These are phyloP conservation scores for Tubosaeta sp. DNA, from an alignment of 768 basidiomycete species.

Conservation along the genomic window DNA sequence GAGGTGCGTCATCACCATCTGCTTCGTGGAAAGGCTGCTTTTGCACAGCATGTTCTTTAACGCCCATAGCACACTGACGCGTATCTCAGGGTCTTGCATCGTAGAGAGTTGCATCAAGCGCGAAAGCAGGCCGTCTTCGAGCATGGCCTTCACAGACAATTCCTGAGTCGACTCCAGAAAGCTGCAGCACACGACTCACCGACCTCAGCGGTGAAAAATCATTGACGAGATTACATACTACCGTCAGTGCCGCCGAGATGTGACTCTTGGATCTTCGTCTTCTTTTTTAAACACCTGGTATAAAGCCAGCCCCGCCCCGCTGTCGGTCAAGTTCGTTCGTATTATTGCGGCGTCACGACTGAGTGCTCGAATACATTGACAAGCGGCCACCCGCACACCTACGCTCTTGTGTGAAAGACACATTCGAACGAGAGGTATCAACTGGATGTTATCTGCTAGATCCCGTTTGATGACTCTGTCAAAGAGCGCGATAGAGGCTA, in stretches of 20 bases:
- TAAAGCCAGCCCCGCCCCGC: constrained; percentile 69
- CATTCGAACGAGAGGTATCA: constrained; percentile 51
- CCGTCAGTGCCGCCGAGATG: constrained; percentile 64
- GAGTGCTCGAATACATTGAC: constrained; percentile 80
- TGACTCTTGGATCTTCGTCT: constrained; percentile 68
- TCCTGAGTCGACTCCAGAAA: not conserved
- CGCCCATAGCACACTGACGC: constrained; percentile 78
- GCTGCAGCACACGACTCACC: constrained; percentile 41
- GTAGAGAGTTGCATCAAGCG: constrained; percentile 58
- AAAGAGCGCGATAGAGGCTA: constrained; percentile 69
- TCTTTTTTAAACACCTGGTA: constrained; percentile 53
- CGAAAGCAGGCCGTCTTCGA: constrained; percentile 64
- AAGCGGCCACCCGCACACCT: constrained; percentile 81
- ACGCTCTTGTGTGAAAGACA: constrained; percentile 58
- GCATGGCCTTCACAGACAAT: constrained; percentile 43
- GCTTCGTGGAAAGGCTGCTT: constrained; percentile 56
- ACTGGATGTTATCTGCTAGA: constrained; percentile 54
- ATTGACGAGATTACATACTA: constrained; percentile 81
- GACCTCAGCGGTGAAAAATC: constrained; percentile 78
- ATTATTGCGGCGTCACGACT: constrained; percentile 76
- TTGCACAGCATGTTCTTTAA: constrained; percentile 79
- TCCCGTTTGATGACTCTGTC: constrained; percentile 68
- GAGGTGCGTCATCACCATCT: constrained; percentile 60
- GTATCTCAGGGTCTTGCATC: constrained; percentile 50
- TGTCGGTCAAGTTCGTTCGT: constrained; percentile 81